Evolutionary conservation across 78 protist genomes (phyloP), one percentile per base, ranked within the genome.

Genomic region (Polysphondylium violaceum): DNA sequence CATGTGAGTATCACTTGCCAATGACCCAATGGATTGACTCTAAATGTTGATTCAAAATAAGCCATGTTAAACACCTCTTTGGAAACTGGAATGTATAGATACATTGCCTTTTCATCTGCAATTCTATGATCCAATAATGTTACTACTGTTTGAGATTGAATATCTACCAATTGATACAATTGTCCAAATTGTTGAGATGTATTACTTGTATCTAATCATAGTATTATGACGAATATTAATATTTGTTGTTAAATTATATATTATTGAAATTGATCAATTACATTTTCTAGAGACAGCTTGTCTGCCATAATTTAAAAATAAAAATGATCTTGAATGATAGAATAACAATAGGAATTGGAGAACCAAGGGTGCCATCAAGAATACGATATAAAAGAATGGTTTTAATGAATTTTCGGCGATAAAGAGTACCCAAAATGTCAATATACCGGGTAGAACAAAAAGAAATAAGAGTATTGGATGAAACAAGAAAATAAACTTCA

Each of bases 51-150:
- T 59, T 83, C 81, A 71, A 50, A 83, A 51, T 83, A 83, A 14
- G 91, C 41, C 91, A 83, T 83, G 36, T 83, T 83, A 27, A 83
- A 83, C 2, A 83, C 91, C 40, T 83, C 68, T 55, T 83, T 83
- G 14, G 79, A 23, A 16, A 83, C 44, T 56, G 91, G 91, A 27
- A 83, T 38, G 58, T 83, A 83, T 4, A 83, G 51, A 56, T 83
- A 83, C 73, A 83, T 43, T 40, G 91, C 91, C 35, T 61, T 59
- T 44, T 83, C 91, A 69, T 83, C 91, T 41, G 75, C 65, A 19
- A 83, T 71, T 21, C 91, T 55, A 35, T 51, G 21, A 43, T 83
- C 91, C 25, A 83, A 43, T 31, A 83, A 59, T 44, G 91, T 74
- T 4, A 83, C 38, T 12, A 83, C 91, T 16, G 3, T 35, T 36